Evolutionary conservation across 2,329 filamentous ascomycete species (phyloP), one percentile per base, ranked within the genome.

Genomic region (Magnaporthiopsis poae): DNA sequence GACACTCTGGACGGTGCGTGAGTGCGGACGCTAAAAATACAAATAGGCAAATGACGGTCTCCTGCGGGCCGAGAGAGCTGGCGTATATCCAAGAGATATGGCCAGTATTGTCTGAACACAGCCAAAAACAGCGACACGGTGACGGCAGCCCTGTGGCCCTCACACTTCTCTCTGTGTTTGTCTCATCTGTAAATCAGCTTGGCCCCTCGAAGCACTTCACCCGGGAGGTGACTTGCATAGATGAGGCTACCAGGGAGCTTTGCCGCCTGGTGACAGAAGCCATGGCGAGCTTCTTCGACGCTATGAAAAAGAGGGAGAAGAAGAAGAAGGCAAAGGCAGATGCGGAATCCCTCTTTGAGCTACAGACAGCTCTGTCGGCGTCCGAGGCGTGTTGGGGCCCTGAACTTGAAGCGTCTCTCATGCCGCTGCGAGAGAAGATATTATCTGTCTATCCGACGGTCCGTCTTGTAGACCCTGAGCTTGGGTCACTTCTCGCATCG

Each of bases 11-110:
- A 9, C 46, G 27, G 35, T 31, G 36, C 35, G 5, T 31, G 15
- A 27, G 8, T 2, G 2, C 35, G 27, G 12, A 1, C 52, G 7
- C 61, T 69, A 72, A 62, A 72, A 60, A 12, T n/a, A 9, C 36
- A 70, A 70, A 12, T n/a, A 78, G 74, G 59, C 80, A 82, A 70
- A 82, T 82, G 80, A 36, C 64, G 27, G 33, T 12, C 25, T 61
- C 56, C 18, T 18, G 11, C 29, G 64, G 33, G 8, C 8, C 35
- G 15, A 61, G 64, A 61, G 64, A 65, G 35, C n/a, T n/a, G 13
- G 59, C 25, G 5, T 65, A 61, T 39, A 25, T 65, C 15, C 33
- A 13, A 29, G 56, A 65, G 60, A 33, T 65, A n/a, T 65, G 52
- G 56, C 64, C 64, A 29, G 64, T 56, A 29, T 21, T 65, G 18